Percentiles rank a stretch among this genome's conserved stretches.
These are phyloP conservation scores for Apiospora pterosperma DNA, from an alignment of 2,329 filamentous ascomycete species.

Conservation along the genomic window DNA sequence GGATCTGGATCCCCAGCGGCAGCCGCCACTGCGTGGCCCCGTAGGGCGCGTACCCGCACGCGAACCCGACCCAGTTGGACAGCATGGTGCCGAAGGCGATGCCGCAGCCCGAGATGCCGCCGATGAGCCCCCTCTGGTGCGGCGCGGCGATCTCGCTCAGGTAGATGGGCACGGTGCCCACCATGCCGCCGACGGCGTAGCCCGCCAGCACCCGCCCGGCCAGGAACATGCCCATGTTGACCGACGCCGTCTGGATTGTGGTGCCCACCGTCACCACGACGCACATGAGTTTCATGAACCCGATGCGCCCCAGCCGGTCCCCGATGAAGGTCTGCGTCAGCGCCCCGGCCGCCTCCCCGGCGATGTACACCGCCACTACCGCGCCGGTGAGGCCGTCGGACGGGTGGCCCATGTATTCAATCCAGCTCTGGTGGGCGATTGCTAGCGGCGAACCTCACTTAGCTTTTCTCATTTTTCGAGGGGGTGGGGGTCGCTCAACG, in stretches of 20 bases:
- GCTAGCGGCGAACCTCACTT: slow-evolving; percentile 32
- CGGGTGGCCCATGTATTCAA: slow-evolving; percentile 54
- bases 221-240: slow-evolving; percentile 53
- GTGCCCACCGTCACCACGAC: slow-evolving; percentile 52
- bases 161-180: slow-evolving; percentile 52
- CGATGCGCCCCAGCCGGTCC: slow-evolving; percentile 49
- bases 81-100: slow-evolving; percentile 54
- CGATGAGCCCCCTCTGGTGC: slow-evolving; percentile 47
- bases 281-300: slow-evolving; percentile 53
- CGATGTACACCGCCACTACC: slow-evolving; percentile 57
- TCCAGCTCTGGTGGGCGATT: slow-evolving; percentile 58
- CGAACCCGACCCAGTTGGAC: slow-evolving; percentile 56
- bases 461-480: neutral
- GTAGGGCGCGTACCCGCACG: slow-evolving; percentile 50
- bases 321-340: slow-evolving; percentile 49
- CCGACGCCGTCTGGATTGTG: slow-evolving; percentile 48
- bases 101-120: slow-evolving; percentile 50
- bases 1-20: slow-evolving; percentile 51
- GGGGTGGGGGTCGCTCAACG: neutral
- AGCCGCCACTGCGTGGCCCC: slow-evolving; percentile 52
- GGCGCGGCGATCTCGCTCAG: slow-evolving; percentile 51
- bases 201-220: slow-evolving; percentile 46
- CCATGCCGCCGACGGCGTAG: slow-evolving; percentile 40
- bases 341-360: slow-evolving; percentile 55
- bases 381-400: slow-evolving; percentile 50